Evolutionary conservation across 345 rosid species (phyloP), one percentile per base, ranked within the genome.

Genomic region (Isatis tinctoria): DNA sequence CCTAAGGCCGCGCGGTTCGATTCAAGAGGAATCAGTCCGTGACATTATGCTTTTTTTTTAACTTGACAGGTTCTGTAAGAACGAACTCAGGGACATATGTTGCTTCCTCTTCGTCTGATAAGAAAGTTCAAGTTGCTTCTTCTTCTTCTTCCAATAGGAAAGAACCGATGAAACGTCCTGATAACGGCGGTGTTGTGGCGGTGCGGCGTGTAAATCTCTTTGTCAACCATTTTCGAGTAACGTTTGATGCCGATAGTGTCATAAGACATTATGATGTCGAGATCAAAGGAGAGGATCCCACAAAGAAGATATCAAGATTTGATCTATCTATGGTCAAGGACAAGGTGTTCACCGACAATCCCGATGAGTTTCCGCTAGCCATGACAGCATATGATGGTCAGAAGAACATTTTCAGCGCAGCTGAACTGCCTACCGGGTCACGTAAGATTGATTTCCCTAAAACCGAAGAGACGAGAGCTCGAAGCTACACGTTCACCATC

Each of bases 301-400:
- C 22, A 18, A 35, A 66, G 47, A 87, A 83, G 78, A 30, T 91
- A 59, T 59, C 96, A 0, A 88, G 87, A 58, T 37, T 72, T 12
- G 56, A 56, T 40, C 79, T 87, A 32, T 72, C 85, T 33, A 74
- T 70, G 72, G 84, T 89, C 54, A 83, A 86, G 73, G 78, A 86
- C 24, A 91, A 88, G 82, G 44, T 87, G 24, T 86, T 79, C 52
- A n/a, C 82, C 1, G 89, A 84, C 33, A 20, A 84, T 35, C 87
- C 83, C 3, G 10, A 24, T 1, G 33, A 58, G 14, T 89, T 93
- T 60, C 92, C 96, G 4, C 36, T 65, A 3, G 60, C 83, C 16
- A 85, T 83, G 91, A 89, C 94, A 2, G 90, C 86, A 4, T 91
- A 89, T 73, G 97, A 91, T 74, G 94, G 97, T 30, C 90, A 91